Base-by-base conservation (phyloP, 1,284 basidiomycete species). In the Pyrrhoderma lamaoense region DNA sequence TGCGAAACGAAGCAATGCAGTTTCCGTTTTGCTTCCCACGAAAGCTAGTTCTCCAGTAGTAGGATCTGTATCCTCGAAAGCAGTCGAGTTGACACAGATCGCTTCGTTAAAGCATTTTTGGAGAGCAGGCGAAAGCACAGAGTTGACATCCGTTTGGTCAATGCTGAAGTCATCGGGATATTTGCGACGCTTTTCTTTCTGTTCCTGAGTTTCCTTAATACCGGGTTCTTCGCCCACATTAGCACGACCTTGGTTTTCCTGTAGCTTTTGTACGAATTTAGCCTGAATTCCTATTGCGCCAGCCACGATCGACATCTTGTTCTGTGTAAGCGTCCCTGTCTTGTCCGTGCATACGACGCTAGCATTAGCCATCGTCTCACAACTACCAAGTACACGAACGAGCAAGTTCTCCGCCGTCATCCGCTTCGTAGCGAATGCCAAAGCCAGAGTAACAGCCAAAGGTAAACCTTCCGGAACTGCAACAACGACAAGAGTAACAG, bases 291-390 rank as follows among this genome's bases (percentile, higher is more conserved):
- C 95, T 50, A 98, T 74, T 23, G 93, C 93, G 36, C 95, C 95
- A 13, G 95, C 93, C 47, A 99, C 95, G 60, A 99, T 88, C 14
- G 84, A 82, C 95, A 99, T 99, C 62, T 75, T 75, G 72, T 98
- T 98, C 64, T 93, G 88, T 0, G 95, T 98, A 22, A 93, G 81
- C 5, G 93, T 89, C 45, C 90, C 90, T 1, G 93, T 95, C 73
- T 97, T 97, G 74, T 96, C 93, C 18, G 93, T 97, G 70, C 93
- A 97, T 23, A 97, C 80, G 56, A 97, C 94, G 19, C 88, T 95
- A 11, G 93, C 90, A 64, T 98, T 97, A 31, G 90, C 95, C 94
- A 98, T 99, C 5, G 92, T 98, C 73, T 98, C 95, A 68, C 95
- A 99, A 22, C 92, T 93, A 11, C 92, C 89, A 34, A 99, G 80